A percentile compares a stretch with the other conserved stretches of the same genome.
Conservation (phyloP, 441 rosid genomes). For the Erodium trifolium region DNA sequence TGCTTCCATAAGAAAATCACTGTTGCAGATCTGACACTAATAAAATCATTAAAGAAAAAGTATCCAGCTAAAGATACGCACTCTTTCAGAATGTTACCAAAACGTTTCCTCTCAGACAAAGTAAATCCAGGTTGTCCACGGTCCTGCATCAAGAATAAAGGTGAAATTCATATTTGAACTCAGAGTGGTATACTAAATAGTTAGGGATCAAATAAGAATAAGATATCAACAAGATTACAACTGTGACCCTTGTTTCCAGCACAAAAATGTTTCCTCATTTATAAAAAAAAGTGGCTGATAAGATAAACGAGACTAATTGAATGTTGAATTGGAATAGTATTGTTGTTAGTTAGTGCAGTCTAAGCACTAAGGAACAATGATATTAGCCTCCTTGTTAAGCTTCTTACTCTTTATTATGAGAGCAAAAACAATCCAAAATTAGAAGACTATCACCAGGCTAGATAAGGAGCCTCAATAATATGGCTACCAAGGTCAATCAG, state of each 20-base stretch:
- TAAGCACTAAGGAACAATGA: neutral
- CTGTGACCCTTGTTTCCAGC: neutral
- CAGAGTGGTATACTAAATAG: neutral
- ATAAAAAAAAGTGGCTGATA: neutral
- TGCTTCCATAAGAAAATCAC: too few relatives aligned
- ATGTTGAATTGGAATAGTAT: conserved; percentile 6
- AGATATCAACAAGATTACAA: neutral
- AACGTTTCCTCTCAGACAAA: conserved; percentile 80
- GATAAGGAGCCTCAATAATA: neutral
- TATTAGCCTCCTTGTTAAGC: conserved; percentile 1
- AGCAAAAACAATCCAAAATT: neutral
- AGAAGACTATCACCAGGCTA: neutral
- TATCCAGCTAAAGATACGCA: conserved; percentile 25
- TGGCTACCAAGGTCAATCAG: neutral
- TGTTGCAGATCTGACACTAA: too few relatives aligned
- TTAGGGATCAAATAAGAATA: neutral
- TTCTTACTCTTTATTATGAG: neutral
- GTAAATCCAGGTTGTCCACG: conserved; percentile 97
- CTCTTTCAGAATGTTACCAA: conserved; percentile 68
- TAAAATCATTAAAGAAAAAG: conserved; percentile 10
- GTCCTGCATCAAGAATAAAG: conserved; percentile 45
- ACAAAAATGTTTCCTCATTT: neutral
- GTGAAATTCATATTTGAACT: conserved; percentile 9
- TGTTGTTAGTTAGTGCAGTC: neutral
- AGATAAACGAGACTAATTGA: neutral